Evolutionary conservation across 1,139 yeast species (phyloP).

Genomic region (Wickerhamiella pararugosa): DNA sequence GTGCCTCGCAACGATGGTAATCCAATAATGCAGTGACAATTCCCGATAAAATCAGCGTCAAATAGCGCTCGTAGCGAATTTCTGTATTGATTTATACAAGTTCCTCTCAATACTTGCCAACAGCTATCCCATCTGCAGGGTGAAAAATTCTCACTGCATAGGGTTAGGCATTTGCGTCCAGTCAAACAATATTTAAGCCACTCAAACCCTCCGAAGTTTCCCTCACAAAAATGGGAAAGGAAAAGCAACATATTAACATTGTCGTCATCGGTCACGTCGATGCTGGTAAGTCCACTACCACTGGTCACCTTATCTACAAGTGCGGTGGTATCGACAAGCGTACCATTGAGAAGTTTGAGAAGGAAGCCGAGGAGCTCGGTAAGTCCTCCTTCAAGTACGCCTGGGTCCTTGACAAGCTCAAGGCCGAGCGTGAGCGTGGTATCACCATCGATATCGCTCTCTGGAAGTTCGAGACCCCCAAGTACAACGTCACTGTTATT

Average conservation of each 20-base stretch:
- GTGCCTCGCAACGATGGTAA: too few relatives aligned
- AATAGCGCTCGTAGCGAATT: too few relatives aligned
- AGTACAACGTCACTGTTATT: conserved; percentile 82
- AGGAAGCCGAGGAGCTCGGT: conserved; percentile 97
- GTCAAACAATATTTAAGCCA: too few relatives aligned
- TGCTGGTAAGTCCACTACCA: conserved; percentile 96
- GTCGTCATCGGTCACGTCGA: conserved; percentile 99
- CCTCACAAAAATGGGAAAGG: conserved; percentile 47
- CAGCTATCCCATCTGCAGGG: too few relatives aligned
- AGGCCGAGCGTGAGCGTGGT: conserved; percentile 97
- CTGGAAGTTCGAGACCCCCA: conserved; percentile 94
- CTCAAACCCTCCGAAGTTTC: too few relatives aligned
- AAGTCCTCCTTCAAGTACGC: conserved; percentile 98
- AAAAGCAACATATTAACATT: conserved; percentile 95
- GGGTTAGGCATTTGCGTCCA: too few relatives aligned
- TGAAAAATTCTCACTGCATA: too few relatives aligned
- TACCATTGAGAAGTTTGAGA: conserved; percentile 97
- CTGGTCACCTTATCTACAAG: conserved; percentile 98
- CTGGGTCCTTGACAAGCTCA: conserved; percentile 90
- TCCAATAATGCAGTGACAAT: too few relatives aligned
- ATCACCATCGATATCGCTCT: conserved; percentile 89
- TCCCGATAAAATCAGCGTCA: too few relatives aligned
- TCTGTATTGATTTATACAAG: too few relatives aligned
- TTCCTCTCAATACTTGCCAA: too few relatives aligned
- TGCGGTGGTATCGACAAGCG: conserved; percentile 88